phyloP scores from a whole-genome alignment of 805 yeast genomes.

The Cephaloascus fragrans region DNA sequence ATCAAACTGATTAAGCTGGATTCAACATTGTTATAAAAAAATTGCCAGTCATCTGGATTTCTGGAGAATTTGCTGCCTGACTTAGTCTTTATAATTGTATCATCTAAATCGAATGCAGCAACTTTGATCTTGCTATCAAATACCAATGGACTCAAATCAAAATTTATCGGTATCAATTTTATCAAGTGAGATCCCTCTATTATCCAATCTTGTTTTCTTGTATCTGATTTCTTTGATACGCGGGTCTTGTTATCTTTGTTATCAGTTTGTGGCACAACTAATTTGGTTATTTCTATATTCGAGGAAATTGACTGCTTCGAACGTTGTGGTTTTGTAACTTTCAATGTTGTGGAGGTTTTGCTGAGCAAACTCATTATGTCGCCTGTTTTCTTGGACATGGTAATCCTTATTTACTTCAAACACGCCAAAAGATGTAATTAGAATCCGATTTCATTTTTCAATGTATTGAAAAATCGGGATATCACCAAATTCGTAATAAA shows the following conservation, averaged over 20 bases:
- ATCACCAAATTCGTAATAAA: no score
- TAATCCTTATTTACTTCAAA: no score
- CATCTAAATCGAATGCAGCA: slow-evolving; percentile 82
- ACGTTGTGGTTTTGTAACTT: neutral
- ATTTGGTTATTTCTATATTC: no score
- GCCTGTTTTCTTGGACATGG: neutral
- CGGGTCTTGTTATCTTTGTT: neutral
- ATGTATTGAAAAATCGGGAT: no score
- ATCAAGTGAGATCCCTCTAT: slow-evolving; percentile 32
- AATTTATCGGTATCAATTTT: slow-evolving; percentile 23
- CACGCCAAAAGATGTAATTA: neutral
- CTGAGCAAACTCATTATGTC: neutral
- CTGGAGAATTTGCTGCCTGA: slow-evolving; percentile 51
- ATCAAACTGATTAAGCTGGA: slow-evolving; percentile 13
- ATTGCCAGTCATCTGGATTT: slow-evolving; percentile 65
- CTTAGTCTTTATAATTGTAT: slow-evolving; percentile 61
- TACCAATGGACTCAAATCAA: slow-evolving; percentile 3
- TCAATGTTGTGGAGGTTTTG: neutral
- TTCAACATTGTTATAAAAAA: slow-evolving; percentile 22
- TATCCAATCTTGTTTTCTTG: slow-evolving; percentile 14
- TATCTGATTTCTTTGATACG: slow-evolving; percentile 4
- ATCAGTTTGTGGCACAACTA: no score
- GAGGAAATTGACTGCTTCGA: no score
- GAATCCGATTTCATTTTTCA: no score
- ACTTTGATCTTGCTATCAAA: slow-evolving; percentile 18